phyloP scores from a whole-genome alignment of 2,329 filamentous ascomycete species.

The Chrysoporthe austroafricana region DNA sequence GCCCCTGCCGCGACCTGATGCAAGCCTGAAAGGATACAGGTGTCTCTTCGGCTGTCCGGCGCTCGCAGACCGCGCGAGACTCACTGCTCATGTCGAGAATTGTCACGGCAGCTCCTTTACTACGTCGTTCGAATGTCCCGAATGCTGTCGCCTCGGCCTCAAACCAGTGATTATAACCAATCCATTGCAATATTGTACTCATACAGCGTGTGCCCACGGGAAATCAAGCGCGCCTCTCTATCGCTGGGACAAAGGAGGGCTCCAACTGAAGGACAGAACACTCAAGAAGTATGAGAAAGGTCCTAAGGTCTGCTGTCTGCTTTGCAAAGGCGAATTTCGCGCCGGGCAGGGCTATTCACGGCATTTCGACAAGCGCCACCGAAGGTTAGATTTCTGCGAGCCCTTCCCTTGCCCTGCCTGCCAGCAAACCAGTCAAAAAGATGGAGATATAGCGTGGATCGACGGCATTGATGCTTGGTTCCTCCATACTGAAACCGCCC shows the following conservation, averaged over 20 bases:
- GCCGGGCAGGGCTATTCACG: not conserved
- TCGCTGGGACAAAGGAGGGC: not conserved
- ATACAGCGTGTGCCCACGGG: not conserved
- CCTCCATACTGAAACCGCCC: not conserved
- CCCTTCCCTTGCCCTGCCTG: conserved; percentile 1
- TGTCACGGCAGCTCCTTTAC: not conserved
- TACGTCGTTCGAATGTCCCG: not conserved
- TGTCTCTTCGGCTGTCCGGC: not conserved
- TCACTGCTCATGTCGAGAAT: not conserved
- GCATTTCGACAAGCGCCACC: not conserved
- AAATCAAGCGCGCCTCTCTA: not conserved
- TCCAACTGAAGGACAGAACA: not conserved
- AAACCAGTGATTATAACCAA: not conserved
- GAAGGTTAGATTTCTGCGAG: not conserved
- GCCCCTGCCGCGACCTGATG: too few species aligned
- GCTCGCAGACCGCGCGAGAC: not conserved
- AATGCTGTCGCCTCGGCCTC: not conserved
- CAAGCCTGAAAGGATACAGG: not conserved
- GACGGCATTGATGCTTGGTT: not conserved
- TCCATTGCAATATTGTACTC: not conserved
- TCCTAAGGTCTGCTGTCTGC: not conserved
- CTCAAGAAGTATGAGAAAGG: not conserved
- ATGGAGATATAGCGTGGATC: not conserved
- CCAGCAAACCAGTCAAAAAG: not conserved
- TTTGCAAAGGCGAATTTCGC: not conserved